A percentile compares a stretch with the other conserved stretches of the same genome.
Conservation (phyloP, 495 filamentous ascomycete genomes). For the Tuber melanosporum region DNA sequence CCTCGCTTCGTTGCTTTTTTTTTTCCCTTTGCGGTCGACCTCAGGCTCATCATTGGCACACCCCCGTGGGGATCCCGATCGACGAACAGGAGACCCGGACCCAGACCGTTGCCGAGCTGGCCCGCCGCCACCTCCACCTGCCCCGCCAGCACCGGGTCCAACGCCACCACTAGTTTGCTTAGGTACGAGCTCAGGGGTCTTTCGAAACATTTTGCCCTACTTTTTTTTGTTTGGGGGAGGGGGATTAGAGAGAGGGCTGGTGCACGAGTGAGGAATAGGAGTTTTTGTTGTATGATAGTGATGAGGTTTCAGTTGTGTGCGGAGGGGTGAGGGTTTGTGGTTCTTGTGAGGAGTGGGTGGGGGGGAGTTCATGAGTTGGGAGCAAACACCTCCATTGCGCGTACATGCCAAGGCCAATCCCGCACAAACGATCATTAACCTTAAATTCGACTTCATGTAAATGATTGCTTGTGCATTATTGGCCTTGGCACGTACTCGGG, state of each 20-base stretch:
- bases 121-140: neutral
- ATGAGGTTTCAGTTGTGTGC: neutral
- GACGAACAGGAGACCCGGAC: neutral
- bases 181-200: neutral
- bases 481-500: neutral
- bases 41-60: neutral
- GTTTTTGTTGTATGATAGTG: neutral
- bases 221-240: neutral
- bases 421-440: neutral
- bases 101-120: neutral
- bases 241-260: neutral
- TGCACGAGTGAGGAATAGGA: neutral
- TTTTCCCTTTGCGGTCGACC: neutral
- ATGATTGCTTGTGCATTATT: neutral
- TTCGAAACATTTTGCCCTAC: neutral
- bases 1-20: neutral
- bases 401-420: neutral
- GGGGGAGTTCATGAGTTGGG: neutral
- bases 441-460: neutral
- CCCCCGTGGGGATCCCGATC: neutral
- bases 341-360: neutral
- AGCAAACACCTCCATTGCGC: neutral
- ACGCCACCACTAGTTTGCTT: neutral
- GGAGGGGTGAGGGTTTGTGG: neutral
- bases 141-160: neutral